Evolutionary conservation across 192 early-diverging fungal genomes (phyloP), one percentile per base, ranked within the genome.

Genomic region (Linnemannia elongata): DNA sequence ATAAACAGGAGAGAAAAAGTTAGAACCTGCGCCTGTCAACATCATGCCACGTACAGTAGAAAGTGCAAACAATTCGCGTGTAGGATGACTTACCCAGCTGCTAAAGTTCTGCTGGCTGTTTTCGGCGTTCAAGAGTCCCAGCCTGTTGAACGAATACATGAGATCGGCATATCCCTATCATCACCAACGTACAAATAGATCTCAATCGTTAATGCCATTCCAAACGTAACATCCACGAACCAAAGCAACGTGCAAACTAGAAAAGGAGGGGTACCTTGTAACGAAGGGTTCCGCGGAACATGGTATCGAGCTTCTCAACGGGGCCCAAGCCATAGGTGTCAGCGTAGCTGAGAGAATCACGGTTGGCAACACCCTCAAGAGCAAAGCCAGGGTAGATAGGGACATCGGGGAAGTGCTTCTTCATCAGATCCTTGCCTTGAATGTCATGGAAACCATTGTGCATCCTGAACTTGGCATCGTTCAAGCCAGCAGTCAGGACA

Each of bases 251-350:
- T 52, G 18, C 5, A 22, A 22, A 22, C 49, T 6, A 22, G 20
- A 52, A 35, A 72, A 44, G 0, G 5, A 9, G 20, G 12, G 17
- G 18, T 73, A 72, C 78, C 79, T 94, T 91, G 89, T 96, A 99
- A 77, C 98, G 89, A 44, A 99, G 89, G 0, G 98, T 99, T 42
- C 98, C 98, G 73, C 98, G 91, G 89, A 99, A 97, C 95, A 99
- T 98, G 57, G 96, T 97, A 55, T 96, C 92, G 87, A 98, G 89
- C 15, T 93, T 85, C 18, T 93, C 89, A 20, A 93, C 77, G 15
- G 94, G 91, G 17, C 95, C 92, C 63, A 99, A 89, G 1, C 95
- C 94, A 85, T 99, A 99, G 4, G 94, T 93, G 35, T 96, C 93
- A 30, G 93, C 94, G 85, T 99, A 99, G 71, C 93, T 92, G 75